A percentile compares a stretch with the other conserved stretches of the same genome.
Evolutionary conservation across 163 green algal species (phyloP).

Genomic region (Chlamydomonas reinhardtii): DNA sequence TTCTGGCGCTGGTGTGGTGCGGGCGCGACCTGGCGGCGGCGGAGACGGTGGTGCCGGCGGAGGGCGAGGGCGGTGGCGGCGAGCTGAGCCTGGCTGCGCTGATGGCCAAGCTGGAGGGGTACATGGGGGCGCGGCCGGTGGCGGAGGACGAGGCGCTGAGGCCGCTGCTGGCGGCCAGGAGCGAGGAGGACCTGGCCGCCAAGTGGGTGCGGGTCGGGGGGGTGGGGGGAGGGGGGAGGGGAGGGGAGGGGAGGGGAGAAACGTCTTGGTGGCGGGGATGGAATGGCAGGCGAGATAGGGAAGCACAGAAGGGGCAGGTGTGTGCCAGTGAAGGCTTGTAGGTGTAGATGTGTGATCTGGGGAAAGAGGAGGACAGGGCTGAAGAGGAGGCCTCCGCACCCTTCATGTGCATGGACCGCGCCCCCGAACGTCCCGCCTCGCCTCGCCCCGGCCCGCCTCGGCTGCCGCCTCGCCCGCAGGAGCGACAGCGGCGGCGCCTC

Average conservation of each 20-base stretch:
- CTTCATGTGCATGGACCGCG: neutral
- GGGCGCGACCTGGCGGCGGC: constrained; percentile 70
- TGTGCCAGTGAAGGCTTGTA: no score
- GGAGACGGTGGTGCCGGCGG: neutral
- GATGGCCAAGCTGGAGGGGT: constrained; percentile 60
- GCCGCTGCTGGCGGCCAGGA: constrained; percentile 68
- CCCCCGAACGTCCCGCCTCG: neutral
- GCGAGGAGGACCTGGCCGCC: constrained; percentile 68
- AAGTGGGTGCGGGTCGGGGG: constrained; percentile 4
- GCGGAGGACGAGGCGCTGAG: constrained; percentile 60
- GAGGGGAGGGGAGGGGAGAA: no score
- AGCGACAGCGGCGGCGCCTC: constrained; percentile 77
- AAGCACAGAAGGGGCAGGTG: no score
- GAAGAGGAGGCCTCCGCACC: no score
- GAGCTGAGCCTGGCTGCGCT: constrained; percentile 55
- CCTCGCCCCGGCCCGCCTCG: neutral
- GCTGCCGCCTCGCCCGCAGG: constrained; percentile 47
- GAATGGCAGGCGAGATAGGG: no score
- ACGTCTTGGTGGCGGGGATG: neutral
- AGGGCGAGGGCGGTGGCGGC: constrained; percentile 9
- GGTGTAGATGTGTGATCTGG: no score
- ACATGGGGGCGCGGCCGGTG: constrained; percentile 68
- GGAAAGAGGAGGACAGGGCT: no score
- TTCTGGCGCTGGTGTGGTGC: constrained; percentile 84
- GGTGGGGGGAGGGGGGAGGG: neutral